Conservation (phyloP, 2,329 filamentous ascomycete species). For the Sphaerulina populicola region DNA sequence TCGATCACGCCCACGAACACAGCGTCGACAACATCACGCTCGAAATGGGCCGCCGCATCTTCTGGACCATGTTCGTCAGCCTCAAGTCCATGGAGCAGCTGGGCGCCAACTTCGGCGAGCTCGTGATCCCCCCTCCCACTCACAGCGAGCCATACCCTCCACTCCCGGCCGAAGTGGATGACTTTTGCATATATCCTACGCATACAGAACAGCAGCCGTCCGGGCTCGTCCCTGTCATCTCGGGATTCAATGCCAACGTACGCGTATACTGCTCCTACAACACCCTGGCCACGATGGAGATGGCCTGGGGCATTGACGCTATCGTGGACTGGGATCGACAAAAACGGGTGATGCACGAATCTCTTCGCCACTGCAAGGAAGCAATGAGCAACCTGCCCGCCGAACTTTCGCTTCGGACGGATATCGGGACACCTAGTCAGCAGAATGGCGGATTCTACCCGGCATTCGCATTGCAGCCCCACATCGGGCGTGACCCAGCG, state of each 20-base stretch:
- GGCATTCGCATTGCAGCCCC: slow-evolving; percentile 19
- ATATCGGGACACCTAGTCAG: slow-evolving; percentile 31
- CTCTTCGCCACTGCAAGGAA: slow-evolving; percentile 60
- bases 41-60: slow-evolving; percentile 55
- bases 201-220: slow-evolving; percentile 63
- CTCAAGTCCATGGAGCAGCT: slow-evolving; percentile 67
- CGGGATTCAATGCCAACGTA: slow-evolving; percentile 73
- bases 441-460: slow-evolving; percentile 23
- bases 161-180: slow-evolving; percentile 72
- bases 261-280: slow-evolving; percentile 75
- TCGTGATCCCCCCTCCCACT: slow-evolving; percentile 69
- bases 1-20: slow-evolving; percentile 33
- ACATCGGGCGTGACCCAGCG: slow-evolving; percentile 23
- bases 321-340: slow-evolving; percentile 72
- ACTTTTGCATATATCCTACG: slow-evolving; percentile 66
- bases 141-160: slow-evolving; percentile 68
- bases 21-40: slow-evolving; percentile 41
- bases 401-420: slow-evolving; percentile 54
- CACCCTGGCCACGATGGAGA: slow-evolving; percentile 66
- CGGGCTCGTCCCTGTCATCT: slow-evolving; percentile 59
- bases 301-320: slow-evolving; percentile 70
- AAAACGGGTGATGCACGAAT: slow-evolving; percentile 61
- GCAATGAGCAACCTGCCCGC: slow-evolving; percentile 59
- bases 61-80: slow-evolving; percentile 73
- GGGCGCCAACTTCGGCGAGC: slow-evolving; percentile 60